Percentiles rank a stretch among this genome's conserved stretches.
Conservation (phyloP, 2,329 filamentous ascomycete species). For the Pseudogymnoascus sp. region DNA sequence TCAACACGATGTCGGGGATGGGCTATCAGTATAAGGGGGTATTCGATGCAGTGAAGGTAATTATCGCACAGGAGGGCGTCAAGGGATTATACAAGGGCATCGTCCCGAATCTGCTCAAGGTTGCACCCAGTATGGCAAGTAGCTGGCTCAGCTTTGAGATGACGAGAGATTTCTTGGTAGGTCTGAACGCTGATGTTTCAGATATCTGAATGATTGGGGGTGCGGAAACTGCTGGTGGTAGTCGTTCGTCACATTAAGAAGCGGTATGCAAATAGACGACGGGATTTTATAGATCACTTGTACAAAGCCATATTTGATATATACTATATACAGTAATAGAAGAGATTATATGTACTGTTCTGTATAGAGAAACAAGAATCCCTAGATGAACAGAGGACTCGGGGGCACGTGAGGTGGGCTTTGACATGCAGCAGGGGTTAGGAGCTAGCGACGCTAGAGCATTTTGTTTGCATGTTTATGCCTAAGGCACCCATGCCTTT, state of each 20-base stretch:
- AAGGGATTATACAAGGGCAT: conserved; percentile 92
- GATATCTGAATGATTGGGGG: conserved; percentile 16
- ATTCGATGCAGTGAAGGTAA: conserved; percentile 71
- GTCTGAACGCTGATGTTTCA: conserved; percentile 38
- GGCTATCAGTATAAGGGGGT: conserved; percentile 92
- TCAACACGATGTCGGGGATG: conserved; percentile 99
- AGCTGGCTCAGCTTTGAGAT: conserved; percentile 98
- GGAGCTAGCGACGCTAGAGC: not conserved
- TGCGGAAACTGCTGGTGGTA: not conserved
- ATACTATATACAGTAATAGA: conserved; percentile 7
- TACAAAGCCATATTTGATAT: conserved; percentile 6
- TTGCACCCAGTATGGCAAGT: conserved; percentile 96
- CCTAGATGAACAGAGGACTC: not conserved
- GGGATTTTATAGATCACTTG: conserved; percentile 4
- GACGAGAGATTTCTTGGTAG: conserved; percentile 75
- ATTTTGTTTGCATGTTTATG: not conserved
- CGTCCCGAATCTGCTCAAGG: conserved; percentile 88
- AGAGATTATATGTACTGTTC: not conserved
- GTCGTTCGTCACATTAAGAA: not conserved
- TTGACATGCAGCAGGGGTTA: not conserved
- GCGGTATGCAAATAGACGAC: conserved; percentile 2
- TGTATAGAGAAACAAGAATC: not conserved
- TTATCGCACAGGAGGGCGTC: conserved; percentile 74
- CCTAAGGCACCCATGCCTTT: not conserved
- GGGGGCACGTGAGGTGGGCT: not conserved